Percentiles rank a stretch among this genome's conserved stretches.
phyloP scores from a whole-genome alignment of 2,329 filamentous ascomycete genomes.

The Aspergillus sp. region DNA sequence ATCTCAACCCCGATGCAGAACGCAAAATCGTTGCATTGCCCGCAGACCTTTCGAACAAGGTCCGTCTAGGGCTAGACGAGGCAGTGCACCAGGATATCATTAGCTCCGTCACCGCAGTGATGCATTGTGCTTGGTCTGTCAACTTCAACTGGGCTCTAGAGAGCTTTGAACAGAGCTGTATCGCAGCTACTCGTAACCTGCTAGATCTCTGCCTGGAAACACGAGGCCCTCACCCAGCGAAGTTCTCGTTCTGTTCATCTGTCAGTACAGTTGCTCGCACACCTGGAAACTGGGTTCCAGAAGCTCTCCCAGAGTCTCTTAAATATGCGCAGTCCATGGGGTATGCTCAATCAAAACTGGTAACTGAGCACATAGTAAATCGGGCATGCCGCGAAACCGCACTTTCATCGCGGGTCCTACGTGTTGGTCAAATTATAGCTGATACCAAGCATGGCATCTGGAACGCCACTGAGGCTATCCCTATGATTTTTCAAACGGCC shows the following conservation, averaged over 20 bases:
- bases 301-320: conserved; percentile 3
- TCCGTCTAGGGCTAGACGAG: conserved; percentile 48
- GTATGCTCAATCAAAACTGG: conserved; percentile 35
- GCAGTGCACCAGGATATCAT: conserved; percentile 43
- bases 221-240: conserved; percentile 27
- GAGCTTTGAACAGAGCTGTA: conserved; percentile 56
- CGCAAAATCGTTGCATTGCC: conserved; percentile 49
- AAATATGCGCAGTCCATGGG: conserved; percentile 25
- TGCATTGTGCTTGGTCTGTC: conserved; percentile 67
- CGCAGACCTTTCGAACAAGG: conserved; percentile 46
- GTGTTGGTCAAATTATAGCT: conserved; percentile 36
- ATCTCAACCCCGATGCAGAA: conserved; percentile 13
- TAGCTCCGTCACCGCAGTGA: conserved; percentile 50
- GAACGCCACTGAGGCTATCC: conserved; percentile 16
- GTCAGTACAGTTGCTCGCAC: conserved; percentile 20
- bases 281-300: conserved; percentile 4
- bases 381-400: conserved; percentile 17
- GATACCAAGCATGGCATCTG: conserved; percentile 24
- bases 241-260: conserved; percentile 36
- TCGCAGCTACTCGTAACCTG: conserved; percentile 49
- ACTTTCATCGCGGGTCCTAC: conserved; percentile 23
- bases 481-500: conserved; percentile 49
- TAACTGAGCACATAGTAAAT: conserved; percentile 31
- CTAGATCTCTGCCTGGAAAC: conserved; percentile 38
- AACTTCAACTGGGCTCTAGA: conserved; percentile 60